Evolutionary conservation across 2,329 filamentous ascomycete species (phyloP), one percentile per base, ranked within the genome.

Genomic region (Colletotrichum noveboracense): DNA sequence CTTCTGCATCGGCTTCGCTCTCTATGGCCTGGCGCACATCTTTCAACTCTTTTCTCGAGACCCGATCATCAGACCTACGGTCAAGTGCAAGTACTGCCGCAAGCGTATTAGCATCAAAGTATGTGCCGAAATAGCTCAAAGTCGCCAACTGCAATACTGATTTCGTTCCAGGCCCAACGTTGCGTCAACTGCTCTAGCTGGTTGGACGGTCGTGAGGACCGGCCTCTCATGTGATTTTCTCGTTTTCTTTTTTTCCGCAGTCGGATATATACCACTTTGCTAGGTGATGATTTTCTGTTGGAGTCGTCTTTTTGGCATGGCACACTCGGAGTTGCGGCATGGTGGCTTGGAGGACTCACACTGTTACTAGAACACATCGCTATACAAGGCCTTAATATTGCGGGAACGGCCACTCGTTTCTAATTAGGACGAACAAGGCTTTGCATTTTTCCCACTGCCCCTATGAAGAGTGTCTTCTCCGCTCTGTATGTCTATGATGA

Each of bases 11-110:
- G 94, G 93, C 4, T 65, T 94, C 18, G 89, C 91, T 14, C 85
- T 95, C 12, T 95, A 94, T 81, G 84, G 87, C 0, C 87, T 95
- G 32, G 93, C 93, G 2, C 87, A 88, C 66, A 58, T 91, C 52
- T 95, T 94, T 81, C 91, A 92, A 78, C 88, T 87, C 76, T 80
- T 91, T 13, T 91, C 90, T 14, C 87, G 89, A 13, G 93, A 95
- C 68, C 90, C 91, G 16, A 93, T 95, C 77, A 93, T 95, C 82
- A 95, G 94, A 85, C 91, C 90, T 78, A 91, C 90, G 30, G 88
- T 92, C 68, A 93, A 92, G 83, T 95, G 93, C 85, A 89, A 86
- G 80, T 95, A 93, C 80, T 94, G 93, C 81, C 87, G 89, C 75
- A 92, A 92, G 83, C 86, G 85, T 28, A 91, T 94, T 73, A 93